Evolutionary conservation across 768 basidiomycete species (phyloP).

Genomic region (Mycena vulgaris): DNA sequence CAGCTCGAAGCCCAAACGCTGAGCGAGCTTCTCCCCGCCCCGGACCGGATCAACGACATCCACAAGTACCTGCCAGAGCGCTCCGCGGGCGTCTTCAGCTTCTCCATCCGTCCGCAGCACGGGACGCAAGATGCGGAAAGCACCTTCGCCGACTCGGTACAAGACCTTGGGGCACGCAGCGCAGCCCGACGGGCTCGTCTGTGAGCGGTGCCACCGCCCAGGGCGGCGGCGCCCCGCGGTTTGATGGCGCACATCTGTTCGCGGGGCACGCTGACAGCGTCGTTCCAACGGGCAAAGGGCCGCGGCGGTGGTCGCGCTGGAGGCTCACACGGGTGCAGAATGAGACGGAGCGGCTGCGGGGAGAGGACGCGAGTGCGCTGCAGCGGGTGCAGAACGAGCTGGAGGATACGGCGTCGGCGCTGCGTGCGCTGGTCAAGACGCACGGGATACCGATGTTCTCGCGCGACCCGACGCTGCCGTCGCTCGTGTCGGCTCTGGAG

Average conservation of each 20-base stretch:
- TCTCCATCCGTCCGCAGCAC: constrained; percentile 76
- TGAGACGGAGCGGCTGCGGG: constrained; percentile 63
- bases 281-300: constrained; percentile 65
- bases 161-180: constrained; percentile 67
- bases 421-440: constrained; percentile 68
- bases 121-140: constrained; percentile 65
- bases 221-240: constrained; percentile 62
- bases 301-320: constrained; percentile 66
- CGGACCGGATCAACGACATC: constrained; percentile 75
- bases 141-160: constrained; percentile 67
- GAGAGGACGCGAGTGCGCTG: constrained; percentile 55
- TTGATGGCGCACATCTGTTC: constrained; percentile 89
- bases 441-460: constrained; percentile 72
- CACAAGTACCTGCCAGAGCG: constrained; percentile 81
- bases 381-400: constrained; percentile 63
- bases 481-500: constrained; percentile 63
- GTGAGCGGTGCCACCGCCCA: constrained; percentile 58
- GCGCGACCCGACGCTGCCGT: constrained; percentile 65
- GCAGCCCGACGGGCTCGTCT: constrained; percentile 65
- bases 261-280: constrained; percentile 84
- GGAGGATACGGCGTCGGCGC: constrained; percentile 61
- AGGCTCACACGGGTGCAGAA: constrained; percentile 52
- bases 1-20: constrained; percentile 80
- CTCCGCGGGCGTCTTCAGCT: constrained; percentile 85
- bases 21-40: constrained; percentile 78